phyloP scores from a whole-genome alignment of 2,329 filamentous ascomycete genomes.

The Penicillium brevicompactum region DNA sequence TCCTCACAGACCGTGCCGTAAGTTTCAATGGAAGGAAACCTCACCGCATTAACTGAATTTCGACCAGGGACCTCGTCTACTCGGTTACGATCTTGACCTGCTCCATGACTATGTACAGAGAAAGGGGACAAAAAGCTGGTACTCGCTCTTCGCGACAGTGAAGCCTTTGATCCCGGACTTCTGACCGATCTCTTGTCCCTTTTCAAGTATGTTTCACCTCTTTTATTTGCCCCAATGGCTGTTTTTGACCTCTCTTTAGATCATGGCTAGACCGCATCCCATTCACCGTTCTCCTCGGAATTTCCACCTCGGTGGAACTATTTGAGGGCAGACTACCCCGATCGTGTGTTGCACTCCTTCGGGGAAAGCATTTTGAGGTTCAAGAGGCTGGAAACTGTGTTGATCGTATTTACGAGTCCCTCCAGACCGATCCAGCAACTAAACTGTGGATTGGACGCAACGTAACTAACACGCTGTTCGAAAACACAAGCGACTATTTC shows the following conservation, averaged over 20 bases:
- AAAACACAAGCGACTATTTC: constrained; percentile 62
- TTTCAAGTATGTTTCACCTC: constrained; percentile 44
- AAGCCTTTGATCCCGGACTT: constrained; percentile 49
- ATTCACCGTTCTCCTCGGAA: constrained; percentile 60
- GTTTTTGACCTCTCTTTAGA: constrained; percentile 38
- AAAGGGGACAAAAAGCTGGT: constrained; percentile 43
- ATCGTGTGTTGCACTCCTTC: constrained; percentile 53
- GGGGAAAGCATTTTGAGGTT: constrained; percentile 58
- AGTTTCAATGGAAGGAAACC: constrained; percentile 1
- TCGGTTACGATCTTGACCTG: constrained; percentile 50
- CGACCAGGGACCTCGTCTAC: constrained; percentile 41
- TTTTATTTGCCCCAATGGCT: background rate
- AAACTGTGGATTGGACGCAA: constrained; percentile 56
- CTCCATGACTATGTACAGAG: constrained; percentile 45
- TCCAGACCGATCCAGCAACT: constrained; percentile 39
- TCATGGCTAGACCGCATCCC: constrained; percentile 65
- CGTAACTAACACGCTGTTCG: constrained; percentile 54
- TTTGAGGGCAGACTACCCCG: constrained; percentile 62
- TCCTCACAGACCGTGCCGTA: constrained; percentile 43
- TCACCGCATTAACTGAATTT: constrained; percentile 12
- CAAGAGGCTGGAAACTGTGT: constrained; percentile 51
- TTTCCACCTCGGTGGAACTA: constrained; percentile 64
- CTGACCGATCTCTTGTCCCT: constrained; percentile 49
- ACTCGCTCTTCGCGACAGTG: constrained; percentile 49
- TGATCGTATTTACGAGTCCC: constrained; percentile 42